Evolutionary conservation across 1,139 yeast genomes (phyloP), one percentile per base, ranked within the genome.

Genomic region (Suhomyces wounanorum): DNA sequence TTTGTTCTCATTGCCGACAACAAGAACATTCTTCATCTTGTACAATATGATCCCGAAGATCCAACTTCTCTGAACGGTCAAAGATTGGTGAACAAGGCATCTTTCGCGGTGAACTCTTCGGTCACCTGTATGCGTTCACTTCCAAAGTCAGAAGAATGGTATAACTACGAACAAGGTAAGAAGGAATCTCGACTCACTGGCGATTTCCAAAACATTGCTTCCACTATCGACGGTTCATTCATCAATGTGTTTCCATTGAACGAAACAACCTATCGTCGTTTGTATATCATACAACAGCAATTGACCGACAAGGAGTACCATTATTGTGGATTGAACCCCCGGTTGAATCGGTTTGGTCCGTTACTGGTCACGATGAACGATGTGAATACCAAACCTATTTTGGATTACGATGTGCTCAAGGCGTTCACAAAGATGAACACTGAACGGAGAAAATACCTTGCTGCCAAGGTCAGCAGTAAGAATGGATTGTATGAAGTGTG

Each of bases 31-130:
- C 64, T 94, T 37, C 96, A 90, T 63, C 65, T 94, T 14, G 70
- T 91, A 37, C 90, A 89, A 61, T 94, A 89, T 65, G 96, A 94
- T 56, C 99, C 99, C 0, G 97, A 91, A 60, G 96, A 90, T 64
- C 89, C 96, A 0, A 75, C 80, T 16, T 89, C 97, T 0, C 70
- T 84, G 31, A 85, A 90, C 49, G 99, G 99, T 1, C 91, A 87
- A 59, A 74, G 84, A 53, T 74, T 94, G 47, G 69, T 92, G 23
- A 82, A 85, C 53, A 83, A 83, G 58, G 79, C 94, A 0, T 84
- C 88, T 23, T 87, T 92, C 65, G 85, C 84, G 58, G 70, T 84
- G 33, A 90, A 90, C 58, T 78, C 85, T 11, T 66, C 76, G 8
- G 81, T 88, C 10, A 82, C 86, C 0, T 75, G 84, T 52, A 76